These are phyloP conservation scores for Zizania palustris DNA, from an alignment of 202 grass and related monocot genomes.

Conservation along the genomic window DNA sequence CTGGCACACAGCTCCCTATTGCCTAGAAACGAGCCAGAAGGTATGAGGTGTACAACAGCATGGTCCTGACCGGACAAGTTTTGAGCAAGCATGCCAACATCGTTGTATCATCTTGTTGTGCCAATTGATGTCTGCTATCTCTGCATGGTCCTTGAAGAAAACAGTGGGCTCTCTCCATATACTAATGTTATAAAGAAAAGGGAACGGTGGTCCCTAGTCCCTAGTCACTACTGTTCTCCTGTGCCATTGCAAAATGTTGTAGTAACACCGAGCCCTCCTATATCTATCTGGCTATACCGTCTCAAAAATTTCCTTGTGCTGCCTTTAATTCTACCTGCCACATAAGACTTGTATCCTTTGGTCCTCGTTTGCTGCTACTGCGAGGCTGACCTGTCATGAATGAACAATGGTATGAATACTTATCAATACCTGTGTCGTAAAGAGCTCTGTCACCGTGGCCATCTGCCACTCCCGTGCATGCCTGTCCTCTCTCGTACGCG, in stretches of 20 bases:
- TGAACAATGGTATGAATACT: neutral
- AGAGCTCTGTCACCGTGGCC: neutral
- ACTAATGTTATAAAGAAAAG: no score
- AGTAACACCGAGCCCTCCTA: no score
- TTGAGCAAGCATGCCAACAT: neutral
- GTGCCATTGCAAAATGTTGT: neutral
- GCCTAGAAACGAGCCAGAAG: no score
- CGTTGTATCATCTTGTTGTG: neutral
- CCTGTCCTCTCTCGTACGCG: neutral
- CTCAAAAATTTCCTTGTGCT: no score
- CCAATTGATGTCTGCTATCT: neutral
- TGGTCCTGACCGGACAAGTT: neutral
- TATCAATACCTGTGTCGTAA: neutral
- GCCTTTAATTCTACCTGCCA: neutral
- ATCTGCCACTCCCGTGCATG: neutral
- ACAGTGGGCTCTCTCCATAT: neutral
- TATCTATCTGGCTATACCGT: no score
- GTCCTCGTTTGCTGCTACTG: neutral
- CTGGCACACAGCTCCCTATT: no score
- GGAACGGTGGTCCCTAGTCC: neutral
- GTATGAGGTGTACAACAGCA: neutral
- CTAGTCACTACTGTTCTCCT: neutral
- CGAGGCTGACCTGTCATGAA: slow-evolving; percentile 8
- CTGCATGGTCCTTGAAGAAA: neutral
- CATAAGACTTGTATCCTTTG: neutral